These are phyloP conservation scores for Quillaja saponaria DNA, from an alignment of 306 rosid species.

Conservation along the genomic window DNA sequence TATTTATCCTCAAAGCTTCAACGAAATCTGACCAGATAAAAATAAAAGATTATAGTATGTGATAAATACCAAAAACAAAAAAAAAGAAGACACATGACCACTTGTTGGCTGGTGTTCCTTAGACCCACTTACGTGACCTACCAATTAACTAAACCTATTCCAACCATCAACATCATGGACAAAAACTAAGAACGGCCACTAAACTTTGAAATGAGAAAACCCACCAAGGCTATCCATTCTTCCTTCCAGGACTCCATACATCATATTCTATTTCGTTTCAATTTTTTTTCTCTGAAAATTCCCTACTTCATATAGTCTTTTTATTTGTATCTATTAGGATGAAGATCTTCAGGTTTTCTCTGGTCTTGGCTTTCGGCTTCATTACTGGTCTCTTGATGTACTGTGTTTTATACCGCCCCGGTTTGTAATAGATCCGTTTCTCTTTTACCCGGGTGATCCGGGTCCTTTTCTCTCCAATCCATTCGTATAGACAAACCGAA, in stretches of 20 bases:
- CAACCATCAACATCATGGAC: constrained; percentile 49
- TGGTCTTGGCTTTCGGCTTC: constrained; percentile 18
- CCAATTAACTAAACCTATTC: constrained; percentile 36
- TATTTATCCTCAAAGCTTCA: constrained; percentile 22
- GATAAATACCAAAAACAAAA: not conserved
- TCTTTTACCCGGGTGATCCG: not conserved
- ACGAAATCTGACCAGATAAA: constrained; percentile 26
- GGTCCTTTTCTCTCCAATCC: no score
- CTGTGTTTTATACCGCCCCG: not conserved
- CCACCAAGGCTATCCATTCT: constrained; percentile 50
- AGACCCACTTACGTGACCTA: constrained; percentile 31
- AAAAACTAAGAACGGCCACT: constrained; percentile 48
- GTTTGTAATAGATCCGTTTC: constrained; percentile 25
- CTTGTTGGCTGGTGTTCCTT: constrained; percentile 28
- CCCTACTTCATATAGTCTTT: not conserved
- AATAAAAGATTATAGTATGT: not conserved
- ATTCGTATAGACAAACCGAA: no score
- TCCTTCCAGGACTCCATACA: constrained; percentile 35
- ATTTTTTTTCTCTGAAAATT: not conserved
- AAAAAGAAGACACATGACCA: constrained; percentile 14
- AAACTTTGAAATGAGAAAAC: constrained; percentile 29
- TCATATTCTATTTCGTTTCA: not conserved
- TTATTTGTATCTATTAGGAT: not conserved
- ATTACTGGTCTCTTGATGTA: constrained; percentile 1
- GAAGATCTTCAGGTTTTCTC: not conserved